These are phyloP conservation scores for Botrytis porri DNA, from an alignment of 2,329 filamentous ascomycete species.

Conservation along the genomic window DNA sequence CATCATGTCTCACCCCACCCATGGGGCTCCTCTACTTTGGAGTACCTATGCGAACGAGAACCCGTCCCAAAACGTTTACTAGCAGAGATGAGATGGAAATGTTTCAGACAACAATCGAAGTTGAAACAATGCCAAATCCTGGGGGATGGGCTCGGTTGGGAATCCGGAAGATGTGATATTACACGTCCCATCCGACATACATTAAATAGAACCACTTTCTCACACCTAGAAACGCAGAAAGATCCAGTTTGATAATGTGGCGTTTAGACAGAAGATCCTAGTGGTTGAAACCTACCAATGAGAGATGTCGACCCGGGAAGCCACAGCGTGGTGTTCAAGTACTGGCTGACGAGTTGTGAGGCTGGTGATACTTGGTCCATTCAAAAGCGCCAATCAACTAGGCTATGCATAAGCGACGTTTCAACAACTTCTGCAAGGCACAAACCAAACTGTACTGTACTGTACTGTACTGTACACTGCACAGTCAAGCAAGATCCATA, in stretches of 20 bases:
- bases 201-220: not conserved
- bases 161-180: not conserved
- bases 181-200: conserved; percentile 1
- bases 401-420: conserved; percentile 14
- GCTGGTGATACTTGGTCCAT: conserved; percentile 13
- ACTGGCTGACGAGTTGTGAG: not conserved
- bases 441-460: not conserved
- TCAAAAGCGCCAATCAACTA: not conserved
- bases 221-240: not conserved
- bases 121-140: not conserved
- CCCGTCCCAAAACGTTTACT: not conserved
- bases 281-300: not conserved
- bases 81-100: not conserved
- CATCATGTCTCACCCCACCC: not conserved
- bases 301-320: not conserved
- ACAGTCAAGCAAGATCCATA: not conserved
- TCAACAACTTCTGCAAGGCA: not conserved
- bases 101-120: conserved; percentile 12
- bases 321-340: conserved; percentile 13
- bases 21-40: not conserved
- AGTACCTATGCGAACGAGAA: not conserved
- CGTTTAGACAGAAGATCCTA: not conserved
- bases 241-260: not conserved
- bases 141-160: not conserved
- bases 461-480: not conserved